A percentile compares a stretch with the other conserved stretches of the same genome.
Conservation (phyloP, 768 basidiomycete genomes). For the Clitopilus hobsonii region DNA sequence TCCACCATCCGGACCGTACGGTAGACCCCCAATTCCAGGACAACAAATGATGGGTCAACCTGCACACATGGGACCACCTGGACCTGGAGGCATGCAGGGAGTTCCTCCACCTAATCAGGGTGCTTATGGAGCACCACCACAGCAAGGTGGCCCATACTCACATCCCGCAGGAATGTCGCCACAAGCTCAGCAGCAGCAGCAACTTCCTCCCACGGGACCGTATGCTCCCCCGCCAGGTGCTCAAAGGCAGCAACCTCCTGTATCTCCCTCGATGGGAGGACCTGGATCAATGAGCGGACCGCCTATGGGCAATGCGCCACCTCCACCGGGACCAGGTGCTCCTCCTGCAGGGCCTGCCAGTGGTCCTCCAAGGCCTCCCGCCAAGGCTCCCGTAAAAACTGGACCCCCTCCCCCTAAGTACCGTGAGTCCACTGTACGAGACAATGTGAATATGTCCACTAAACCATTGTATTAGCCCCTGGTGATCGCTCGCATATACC, state of each 20-base stretch:
- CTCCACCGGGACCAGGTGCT: slow-evolving; percentile 12
- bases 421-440: slow-evolving; percentile 27
- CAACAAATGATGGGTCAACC: slow-evolving; percentile 17
- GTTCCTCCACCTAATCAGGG: slow-evolving; percentile 29
- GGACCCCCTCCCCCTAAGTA: slow-evolving; percentile 38
- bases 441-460: neutral
- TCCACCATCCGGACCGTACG: slow-evolving; percentile 35
- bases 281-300: slow-evolving; percentile 2
- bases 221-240: slow-evolving; percentile 39
- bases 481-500: slow-evolving; percentile 95
- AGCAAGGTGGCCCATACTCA: slow-evolving; percentile 23
- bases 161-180: slow-evolving; percentile 8
- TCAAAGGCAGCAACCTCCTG: slow-evolving; percentile 17
- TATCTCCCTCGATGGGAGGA: slow-evolving; percentile 10
- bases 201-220: slow-evolving; percentile 27
- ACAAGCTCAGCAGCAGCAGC: slow-evolving; percentile 15
- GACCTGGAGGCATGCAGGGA: too few species aligned
- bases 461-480: slow-evolving; percentile 47
- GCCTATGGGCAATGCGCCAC: slow-evolving; percentile 3
- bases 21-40: slow-evolving; percentile 25
- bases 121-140: slow-evolving; percentile 20
- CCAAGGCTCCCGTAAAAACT: slow-evolving; percentile 17
- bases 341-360: slow-evolving; percentile 30
- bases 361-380: slow-evolving; percentile 14
- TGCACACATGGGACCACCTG: too few species aligned